Conservation (phyloP, 257 asterid species). For the Jasminum sambac region DNA sequence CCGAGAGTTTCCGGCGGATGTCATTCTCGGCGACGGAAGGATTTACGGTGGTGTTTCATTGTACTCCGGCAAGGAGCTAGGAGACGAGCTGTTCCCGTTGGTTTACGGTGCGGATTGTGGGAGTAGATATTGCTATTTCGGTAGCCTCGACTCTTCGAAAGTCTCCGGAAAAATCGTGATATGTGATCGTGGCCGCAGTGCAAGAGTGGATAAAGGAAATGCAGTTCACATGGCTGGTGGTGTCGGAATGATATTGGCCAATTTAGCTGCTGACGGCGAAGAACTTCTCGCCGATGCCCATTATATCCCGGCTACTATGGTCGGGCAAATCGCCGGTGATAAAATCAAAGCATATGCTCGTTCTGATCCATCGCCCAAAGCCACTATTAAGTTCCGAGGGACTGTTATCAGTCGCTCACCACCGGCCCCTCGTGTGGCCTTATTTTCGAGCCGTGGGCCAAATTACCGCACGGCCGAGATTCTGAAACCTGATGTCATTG, state of each 20-base stretch:
- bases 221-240: slow-evolving; percentile 97
- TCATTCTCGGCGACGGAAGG: slow-evolving; percentile 69
- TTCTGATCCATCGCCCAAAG: slow-evolving; percentile 72
- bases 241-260: slow-evolving; percentile 75
- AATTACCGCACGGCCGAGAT: slow-evolving; percentile 76
- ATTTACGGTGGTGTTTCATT: slow-evolving; percentile 70
- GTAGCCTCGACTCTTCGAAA: slow-evolving; percentile 47
- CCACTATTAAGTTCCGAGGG: slow-evolving; percentile 64
- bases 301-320: slow-evolving; percentile 86
- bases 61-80: slow-evolving; percentile 56
- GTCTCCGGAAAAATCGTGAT: slow-evolving; percentile 85
- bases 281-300: slow-evolving; percentile 91
- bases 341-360: slow-evolving; percentile 57
- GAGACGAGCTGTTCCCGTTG: slow-evolving; percentile 43
- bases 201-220: slow-evolving; percentile 81
- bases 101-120: slow-evolving; percentile 82
- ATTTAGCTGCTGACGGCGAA: slow-evolving; percentile 79
- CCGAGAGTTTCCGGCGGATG: slow-evolving; percentile 92
- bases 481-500: slow-evolving; percentile 87
- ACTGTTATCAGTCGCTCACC: slow-evolving; percentile 71
- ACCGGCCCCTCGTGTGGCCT: slow-evolving; percentile 81
- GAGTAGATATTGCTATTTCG: slow-evolving; percentile 70
- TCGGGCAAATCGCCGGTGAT: slow-evolving; percentile 73
- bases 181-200: slow-evolving; percentile 93
- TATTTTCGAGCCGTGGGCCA: slow-evolving; percentile 97